Base-by-base conservation (phyloP, 106 monocot species). In the Platanthera guangdongensis region DNA sequence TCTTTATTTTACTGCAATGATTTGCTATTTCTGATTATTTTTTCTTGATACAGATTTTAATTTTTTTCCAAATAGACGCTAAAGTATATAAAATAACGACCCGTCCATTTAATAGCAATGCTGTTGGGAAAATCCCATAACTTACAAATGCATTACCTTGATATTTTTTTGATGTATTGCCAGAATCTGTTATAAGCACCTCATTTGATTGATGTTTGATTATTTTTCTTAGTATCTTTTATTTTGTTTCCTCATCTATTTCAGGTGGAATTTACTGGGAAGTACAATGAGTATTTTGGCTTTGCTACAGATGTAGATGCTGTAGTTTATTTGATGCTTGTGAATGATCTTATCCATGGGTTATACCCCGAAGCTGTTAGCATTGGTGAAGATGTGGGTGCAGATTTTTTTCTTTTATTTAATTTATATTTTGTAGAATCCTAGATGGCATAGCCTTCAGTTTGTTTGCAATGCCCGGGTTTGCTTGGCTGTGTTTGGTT, bases 381-480 rank as follows among this genome's bases (percentile, higher is more conserved):
- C 71, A 84, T 99, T 64, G 99, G 99, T 85, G 99, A 99, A 94
- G 99, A 99, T 90, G 99, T 99, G 87, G 88, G 91, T 85, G 45
- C 6, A 14, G 6, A 8, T 25, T 71, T 14, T 48, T 70, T 70
- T 70, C 46, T 16, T 47, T 4, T 65, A 11, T 32, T 30, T 65
- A 65, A 10, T 19, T 11, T 8, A 65, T 65, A 32, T 32, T 4
- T 65, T 8, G 3, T 32, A 65, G 65, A 5, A 65, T 65, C 16
- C 21, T 28, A 1, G 21, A 64, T 64, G 64, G 9, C 11, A 9
- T 28, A 6, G 64, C 28, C 28, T 8, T 63, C 28, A 25, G 21
- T 64, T 9, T 64, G 28, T 25, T 25, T 22, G 9, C 25, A 7
- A 25, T 25, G 39, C 39, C 39, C 39, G 39, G 0, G 39, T 39